These are phyloP conservation scores for Eremothecium sinecaudum DNA, from an alignment of 1,139 yeast genomes.

Conservation along the genomic window DNA sequence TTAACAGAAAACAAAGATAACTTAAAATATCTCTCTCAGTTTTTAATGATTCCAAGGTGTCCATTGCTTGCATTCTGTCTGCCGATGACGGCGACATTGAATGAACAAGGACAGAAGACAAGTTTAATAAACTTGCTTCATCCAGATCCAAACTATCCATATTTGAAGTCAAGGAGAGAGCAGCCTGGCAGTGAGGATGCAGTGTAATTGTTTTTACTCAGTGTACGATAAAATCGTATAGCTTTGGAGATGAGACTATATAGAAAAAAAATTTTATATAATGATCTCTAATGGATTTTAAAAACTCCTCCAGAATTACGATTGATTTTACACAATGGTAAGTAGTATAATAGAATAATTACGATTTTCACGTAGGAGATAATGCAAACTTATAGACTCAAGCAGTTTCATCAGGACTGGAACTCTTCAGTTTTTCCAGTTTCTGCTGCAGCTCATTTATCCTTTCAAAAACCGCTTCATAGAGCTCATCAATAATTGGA, in stretches of 20 bases:
- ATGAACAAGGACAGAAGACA: conserved; percentile 53
- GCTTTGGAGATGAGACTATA: too few relatives aligned
- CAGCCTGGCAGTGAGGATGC: too few relatives aligned
- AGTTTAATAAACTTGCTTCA: conserved; percentile 49
- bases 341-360: too few relatives aligned
- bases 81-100: conserved; percentile 51
- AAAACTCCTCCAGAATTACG: too few relatives aligned
- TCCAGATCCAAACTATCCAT: conserved; percentile 50
- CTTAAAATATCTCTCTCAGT: conserved; percentile 67
- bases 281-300: too few relatives aligned
- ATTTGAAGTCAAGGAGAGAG: too few relatives aligned
- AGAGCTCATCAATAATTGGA: conserved; percentile 39
- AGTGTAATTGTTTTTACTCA: too few relatives aligned
- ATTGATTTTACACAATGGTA: too few relatives aligned
- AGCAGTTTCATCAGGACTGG: conserved; percentile 1
- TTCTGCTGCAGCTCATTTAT: conserved; percentile 36
- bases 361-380: too few relatives aligned
- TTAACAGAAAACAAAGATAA: conserved; percentile 62
- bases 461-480: conserved; percentile 41
- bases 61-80: conserved; percentile 51
- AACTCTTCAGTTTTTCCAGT: conserved; percentile 13
- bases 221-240: too few relatives aligned
- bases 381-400: too few relatives aligned
- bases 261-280: too few relatives aligned
- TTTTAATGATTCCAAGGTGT: conserved; percentile 60